A percentile compares a stretch with the other conserved stretches of the same genome.
Evolutionary conservation across 129 eudicot species (phyloP).

Genomic region (Pseudognaphalium luteoalbum): DNA sequence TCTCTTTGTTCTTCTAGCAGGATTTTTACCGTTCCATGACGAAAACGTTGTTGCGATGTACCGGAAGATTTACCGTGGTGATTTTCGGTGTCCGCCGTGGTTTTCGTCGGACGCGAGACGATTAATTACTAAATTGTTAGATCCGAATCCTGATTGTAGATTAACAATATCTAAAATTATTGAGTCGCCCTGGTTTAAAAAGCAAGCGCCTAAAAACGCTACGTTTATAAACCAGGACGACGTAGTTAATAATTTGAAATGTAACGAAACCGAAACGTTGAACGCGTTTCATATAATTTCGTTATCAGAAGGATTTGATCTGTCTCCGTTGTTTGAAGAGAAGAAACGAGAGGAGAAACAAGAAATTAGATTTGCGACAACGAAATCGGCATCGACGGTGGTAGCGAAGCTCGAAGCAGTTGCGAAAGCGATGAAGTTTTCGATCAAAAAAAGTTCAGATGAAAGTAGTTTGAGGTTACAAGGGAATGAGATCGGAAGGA

Average conservation of each 20-base stretch:
- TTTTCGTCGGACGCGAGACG: conserved; percentile 67
- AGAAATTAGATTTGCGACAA: conserved; percentile 70
- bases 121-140: conserved; percentile 61
- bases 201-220: conserved; percentile 35
- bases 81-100: conserved; percentile 95
- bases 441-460: conserved; percentile 40
- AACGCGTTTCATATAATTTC: conserved; percentile 94
- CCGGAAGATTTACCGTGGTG: conserved; percentile 70
- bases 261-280: conserved; percentile 50
- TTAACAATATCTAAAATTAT: conserved; percentile 51
- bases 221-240: conserved; percentile 37
- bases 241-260: neutral
- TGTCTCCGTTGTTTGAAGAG: conserved; percentile 92
- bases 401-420: conserved; percentile 66
- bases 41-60: conserved; percentile 75
- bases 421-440: conserved; percentile 55
- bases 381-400: conserved; percentile 60
- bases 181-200: conserved; percentile 69
- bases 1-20: conserved; percentile 73
- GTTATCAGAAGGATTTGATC: conserved; percentile 75
- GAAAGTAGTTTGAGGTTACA: conserved; percentile 67
- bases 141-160: conserved; percentile 72
- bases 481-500: conserved; percentile 65
- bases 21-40: conserved; percentile 79
- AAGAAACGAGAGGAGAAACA: conserved; percentile 50